phyloP scores from a whole-genome alignment of 441 rosid species.

The Geranium incanum region DNA sequence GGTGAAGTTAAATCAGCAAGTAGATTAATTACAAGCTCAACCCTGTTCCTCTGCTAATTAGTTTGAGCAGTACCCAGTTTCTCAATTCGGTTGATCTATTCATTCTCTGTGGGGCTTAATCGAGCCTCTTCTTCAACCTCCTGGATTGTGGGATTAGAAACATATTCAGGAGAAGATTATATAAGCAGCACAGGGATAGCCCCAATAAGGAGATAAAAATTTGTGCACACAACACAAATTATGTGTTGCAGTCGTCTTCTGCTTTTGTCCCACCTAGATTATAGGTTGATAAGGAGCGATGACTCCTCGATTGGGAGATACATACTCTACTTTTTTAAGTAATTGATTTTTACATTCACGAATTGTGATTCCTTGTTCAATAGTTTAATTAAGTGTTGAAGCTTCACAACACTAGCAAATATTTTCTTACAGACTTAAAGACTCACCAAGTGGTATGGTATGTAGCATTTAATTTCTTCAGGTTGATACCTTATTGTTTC shows the following conservation, averaged over 20 bases:
- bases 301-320: neutral
- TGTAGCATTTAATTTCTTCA: neutral
- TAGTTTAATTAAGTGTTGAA: conserved; percentile 8
- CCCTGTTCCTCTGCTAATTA: neutral
- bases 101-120: neutral
- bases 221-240: neutral
- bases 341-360: neutral
- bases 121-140: neutral
- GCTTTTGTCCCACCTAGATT: neutral
- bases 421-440: neutral
- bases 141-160: neutral
- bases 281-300: neutral
- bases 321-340: neutral
- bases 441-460: neutral
- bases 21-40: neutral
- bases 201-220: neutral
- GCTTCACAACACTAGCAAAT: neutral
- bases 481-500: neutral
- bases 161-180: too few species aligned
- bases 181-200: neutral
- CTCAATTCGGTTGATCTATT: neutral
- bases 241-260: neutral
- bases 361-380: neutral
- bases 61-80: neutral
- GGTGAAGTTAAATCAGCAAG: neutral